These are phyloP conservation scores for Nemania sp. DNA, from an alignment of 2,329 filamentous ascomycete genomes.

Conservation along the genomic window DNA sequence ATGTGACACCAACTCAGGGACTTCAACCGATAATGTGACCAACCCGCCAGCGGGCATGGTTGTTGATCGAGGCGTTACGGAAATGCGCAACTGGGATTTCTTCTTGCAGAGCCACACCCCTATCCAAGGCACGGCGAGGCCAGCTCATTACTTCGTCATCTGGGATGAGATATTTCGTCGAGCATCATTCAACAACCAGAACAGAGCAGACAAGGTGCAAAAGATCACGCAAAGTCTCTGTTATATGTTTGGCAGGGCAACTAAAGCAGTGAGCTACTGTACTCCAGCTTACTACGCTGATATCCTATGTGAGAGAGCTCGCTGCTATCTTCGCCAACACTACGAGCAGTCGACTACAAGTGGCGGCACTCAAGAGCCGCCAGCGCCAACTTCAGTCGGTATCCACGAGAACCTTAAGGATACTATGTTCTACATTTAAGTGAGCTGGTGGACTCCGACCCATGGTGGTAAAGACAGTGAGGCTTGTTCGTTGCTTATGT, in stretches of 20 bases:
- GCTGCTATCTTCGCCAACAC: conserved; percentile 62
- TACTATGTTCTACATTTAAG: conserved; percentile 52
- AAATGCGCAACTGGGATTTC: conserved; percentile 70
- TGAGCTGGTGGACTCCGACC: too few species aligned
- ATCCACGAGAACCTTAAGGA: conserved; percentile 43
- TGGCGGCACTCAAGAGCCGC: background rate
- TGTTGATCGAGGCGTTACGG: conserved; percentile 73
- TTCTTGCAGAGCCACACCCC: conserved; percentile 72
- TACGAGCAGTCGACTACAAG: conserved; percentile 41
- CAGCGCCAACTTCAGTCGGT: conserved; percentile 14
- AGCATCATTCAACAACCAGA: conserved; percentile 32
- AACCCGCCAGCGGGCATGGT: conserved; percentile 71
- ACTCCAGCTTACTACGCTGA: conserved; percentile 79
- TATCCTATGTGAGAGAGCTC: conserved; percentile 68
- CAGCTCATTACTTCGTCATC: conserved; percentile 71
- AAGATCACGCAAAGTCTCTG: conserved; percentile 69
- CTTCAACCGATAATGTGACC: conserved; percentile 51
- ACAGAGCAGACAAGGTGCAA: conserved; percentile 62
- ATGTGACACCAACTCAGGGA: conserved; percentile 48
- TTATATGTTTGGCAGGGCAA: conserved; percentile 72
- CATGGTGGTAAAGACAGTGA: too few species aligned
- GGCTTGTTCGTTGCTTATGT: too few species aligned
- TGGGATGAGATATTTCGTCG: conserved; percentile 59
- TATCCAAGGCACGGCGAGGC: conserved; percentile 72
- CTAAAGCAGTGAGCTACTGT: conserved; percentile 71